Evolutionary conservation across 2,329 filamentous ascomycete species (phyloP), one percentile per base, ranked within the genome.

Genomic region (Pezicula radicicola): DNA sequence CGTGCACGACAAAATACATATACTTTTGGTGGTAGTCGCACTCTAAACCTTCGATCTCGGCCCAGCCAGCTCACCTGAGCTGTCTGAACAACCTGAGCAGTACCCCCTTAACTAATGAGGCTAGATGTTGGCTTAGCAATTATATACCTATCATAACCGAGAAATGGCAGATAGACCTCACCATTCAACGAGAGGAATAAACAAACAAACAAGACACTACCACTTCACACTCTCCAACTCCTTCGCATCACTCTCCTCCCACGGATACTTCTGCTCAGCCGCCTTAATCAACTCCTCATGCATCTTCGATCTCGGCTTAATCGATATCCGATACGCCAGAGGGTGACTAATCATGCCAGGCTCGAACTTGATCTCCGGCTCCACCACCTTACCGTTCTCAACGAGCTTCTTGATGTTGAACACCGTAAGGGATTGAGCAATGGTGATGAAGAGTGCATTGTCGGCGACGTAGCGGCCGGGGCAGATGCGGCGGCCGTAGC

Each of bases 341-440:
- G 73, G 72, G 54, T 75, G 72, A 50, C 65, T 68, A 16, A 72
- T 57, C 9, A 69, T 50, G 13, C 71, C 71, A 2, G 65, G 55
- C 52, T 65, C 58, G 40, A 74, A 73, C 39, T 33, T 50, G 12
- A 53, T 35, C 37, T 53, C 46, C 27, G 51, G 51, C 19, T 69
- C 70, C 0, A 75, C 60, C 9, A 67, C 65, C 16, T 60, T 65
- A 0, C 72, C 76, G 5, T 71, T 62, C 19, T 68, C 66, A 6
- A 71, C 50, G 0, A 57, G 54, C 49, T 74, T 74, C 9, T 52
- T 52, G 13, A 80, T 65, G 4, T 69, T 60, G 46, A 82, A 81
- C 0, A 72, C 72, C 0, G 79, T 69, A 1, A 84, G 63, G 0
- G 68, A 63, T 28, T 75, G 74, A 0, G 69, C 73, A 18, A 75